Conservation (phyloP, 805 yeast species). For the Scheffersomyces ergatensis region DNA sequence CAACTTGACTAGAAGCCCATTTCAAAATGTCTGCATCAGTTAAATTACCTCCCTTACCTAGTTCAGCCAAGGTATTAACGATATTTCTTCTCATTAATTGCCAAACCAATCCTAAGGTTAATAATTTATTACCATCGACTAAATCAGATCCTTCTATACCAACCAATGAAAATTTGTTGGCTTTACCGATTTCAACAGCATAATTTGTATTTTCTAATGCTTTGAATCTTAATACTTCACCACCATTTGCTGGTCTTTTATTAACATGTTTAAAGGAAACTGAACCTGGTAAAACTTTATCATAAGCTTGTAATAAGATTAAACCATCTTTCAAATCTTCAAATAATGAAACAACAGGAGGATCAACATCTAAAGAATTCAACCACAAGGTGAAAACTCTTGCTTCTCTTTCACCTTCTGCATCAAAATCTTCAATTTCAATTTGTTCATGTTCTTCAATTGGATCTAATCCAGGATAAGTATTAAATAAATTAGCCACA, state of each 20-base stretch:
- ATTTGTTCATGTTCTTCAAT: conserved; percentile 87
- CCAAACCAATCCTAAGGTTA: conserved; percentile 94
- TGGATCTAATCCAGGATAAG: conserved; percentile 95
- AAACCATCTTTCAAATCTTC: conserved; percentile 95
- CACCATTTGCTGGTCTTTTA: conserved; percentile 74
- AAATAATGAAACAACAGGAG: conserved; percentile 85
- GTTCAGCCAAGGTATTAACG: conserved; percentile 70
- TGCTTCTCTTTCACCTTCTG: conserved; percentile 99
- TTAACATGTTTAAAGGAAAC: conserved; percentile 79
- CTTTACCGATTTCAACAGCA: conserved; percentile 95
- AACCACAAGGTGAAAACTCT: conserved; percentile 97
- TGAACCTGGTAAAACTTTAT: conserved; percentile 92
- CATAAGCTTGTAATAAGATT: conserved; percentile 85
- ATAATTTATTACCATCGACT: conserved; percentile 84
- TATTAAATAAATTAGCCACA: conserved; percentile 95
- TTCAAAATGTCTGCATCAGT: conserved; percentile 82
- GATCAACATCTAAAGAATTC: conserved; percentile 93
- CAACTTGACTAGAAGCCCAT: conserved; percentile 90
- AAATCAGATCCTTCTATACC: conserved; percentile 99
- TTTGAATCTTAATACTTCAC: conserved; percentile 83
- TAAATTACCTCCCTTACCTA: conserved; percentile 59
- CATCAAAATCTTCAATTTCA: conserved; percentile 96
- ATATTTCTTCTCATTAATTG: conserved; percentile 98
- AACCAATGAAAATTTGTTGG: conserved; percentile 86
- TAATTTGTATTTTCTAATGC: conserved; percentile 97